phyloP scores from a whole-genome alignment of 139 green algal genomes.

The Coccomyxa sp. region DNA sequence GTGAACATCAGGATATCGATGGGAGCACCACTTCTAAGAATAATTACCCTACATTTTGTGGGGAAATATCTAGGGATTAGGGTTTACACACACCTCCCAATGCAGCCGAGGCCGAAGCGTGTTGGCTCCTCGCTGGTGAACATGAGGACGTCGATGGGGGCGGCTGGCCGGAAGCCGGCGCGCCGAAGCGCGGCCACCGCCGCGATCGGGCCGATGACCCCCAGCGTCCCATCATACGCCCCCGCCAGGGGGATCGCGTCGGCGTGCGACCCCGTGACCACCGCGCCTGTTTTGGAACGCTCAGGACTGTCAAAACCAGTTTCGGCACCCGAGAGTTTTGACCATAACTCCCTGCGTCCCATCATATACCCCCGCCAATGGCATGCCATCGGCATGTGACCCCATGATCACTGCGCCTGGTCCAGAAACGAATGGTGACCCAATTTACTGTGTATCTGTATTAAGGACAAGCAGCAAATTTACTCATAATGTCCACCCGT shows the following conservation, averaged over 20 bases:
- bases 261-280: constrained; percentile 84
- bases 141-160: constrained; percentile 89
- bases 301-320: neutral
- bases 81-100: no score
- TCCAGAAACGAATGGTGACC: neutral
- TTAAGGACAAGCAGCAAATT: no score
- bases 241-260: constrained; percentile 92
- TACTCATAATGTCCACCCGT: no score
- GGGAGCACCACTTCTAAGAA: neutral
- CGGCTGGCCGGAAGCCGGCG: constrained; percentile 67
- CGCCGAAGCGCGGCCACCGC: constrained; percentile 72
- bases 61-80: no score
- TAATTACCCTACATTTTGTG: no score
- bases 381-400: no score
- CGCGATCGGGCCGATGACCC: constrained; percentile 88
- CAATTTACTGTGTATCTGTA: neutral
- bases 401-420: no score
- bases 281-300: constrained; percentile 15
- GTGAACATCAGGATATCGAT: constrained; percentile 97
- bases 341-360: no score
- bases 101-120: constrained; percentile 84
- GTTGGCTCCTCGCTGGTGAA: constrained; percentile 96
- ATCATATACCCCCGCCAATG: no score
- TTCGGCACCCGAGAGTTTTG: neutral
- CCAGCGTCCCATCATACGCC: constrained; percentile 88